A percentile compares a stretch with the other conserved stretches of the same genome.
Conservation (phyloP, 2,329 filamentous ascomycete genomes). For the Blumeria hordei region DNA sequence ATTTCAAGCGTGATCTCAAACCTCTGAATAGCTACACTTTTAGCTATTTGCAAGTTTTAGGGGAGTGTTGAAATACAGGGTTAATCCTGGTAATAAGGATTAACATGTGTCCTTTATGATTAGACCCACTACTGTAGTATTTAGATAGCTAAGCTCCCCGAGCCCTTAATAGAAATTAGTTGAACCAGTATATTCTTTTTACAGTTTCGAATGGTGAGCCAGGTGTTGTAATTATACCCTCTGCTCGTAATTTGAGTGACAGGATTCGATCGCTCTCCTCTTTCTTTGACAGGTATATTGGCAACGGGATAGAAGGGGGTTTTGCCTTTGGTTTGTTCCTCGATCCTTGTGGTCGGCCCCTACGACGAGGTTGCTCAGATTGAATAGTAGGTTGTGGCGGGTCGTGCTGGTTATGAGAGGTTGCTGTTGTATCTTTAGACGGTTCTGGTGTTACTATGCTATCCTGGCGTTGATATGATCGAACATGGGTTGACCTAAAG, state of each 20-base stretch:
- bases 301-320: background rate
- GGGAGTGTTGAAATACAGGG: too few relatives aligned
- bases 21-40: too few relatives aligned
- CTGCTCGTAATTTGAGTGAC: background rate
- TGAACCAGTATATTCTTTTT: too few relatives aligned
- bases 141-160: too few relatives aligned
- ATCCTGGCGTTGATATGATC: background rate
- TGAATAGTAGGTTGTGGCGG: background rate
- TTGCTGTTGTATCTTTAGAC: background rate
- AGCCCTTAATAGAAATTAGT: too few relatives aligned
- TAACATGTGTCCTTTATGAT: too few relatives aligned
- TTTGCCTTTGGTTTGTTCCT: background rate
- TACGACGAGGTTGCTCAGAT: background rate
- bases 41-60: too few relatives aligned
- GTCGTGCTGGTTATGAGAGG: background rate
- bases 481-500: background rate
- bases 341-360: constrained; percentile 1
- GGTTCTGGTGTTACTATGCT: background rate
- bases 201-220: constrained; percentile 1
- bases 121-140: too few relatives aligned
- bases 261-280: background rate
- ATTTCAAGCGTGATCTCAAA: too few relatives aligned
- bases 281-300: background rate
- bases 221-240: constrained; percentile 1
- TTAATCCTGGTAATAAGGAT: too few relatives aligned